Evolutionary conservation across 306 rosid species (phyloP).

Genomic region (Pterocarpus santalinus): DNA sequence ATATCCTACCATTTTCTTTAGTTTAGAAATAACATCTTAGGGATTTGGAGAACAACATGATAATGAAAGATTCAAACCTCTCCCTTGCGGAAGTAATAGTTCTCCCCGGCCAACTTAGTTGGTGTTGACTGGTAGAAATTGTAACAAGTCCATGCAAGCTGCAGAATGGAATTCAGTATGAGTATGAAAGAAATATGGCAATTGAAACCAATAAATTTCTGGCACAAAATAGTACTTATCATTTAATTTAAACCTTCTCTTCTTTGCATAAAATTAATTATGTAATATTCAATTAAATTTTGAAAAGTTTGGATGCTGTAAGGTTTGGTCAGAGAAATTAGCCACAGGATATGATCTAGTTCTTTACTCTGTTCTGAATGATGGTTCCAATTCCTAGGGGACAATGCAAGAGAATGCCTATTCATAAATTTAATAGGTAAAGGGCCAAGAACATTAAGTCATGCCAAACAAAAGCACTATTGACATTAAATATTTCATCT

Average conservation of each 20-base stretch:
- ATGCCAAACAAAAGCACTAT: conserved; percentile 7
- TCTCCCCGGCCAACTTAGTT: conserved; percentile 97
- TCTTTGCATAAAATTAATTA: neutral
- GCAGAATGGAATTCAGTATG: conserved; percentile 25
- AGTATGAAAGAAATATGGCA: conserved; percentile 26
- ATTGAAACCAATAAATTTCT: conserved; percentile 23
- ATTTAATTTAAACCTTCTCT: neutral
- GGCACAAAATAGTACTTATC: conserved; percentile 26
- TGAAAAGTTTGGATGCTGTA: neutral
- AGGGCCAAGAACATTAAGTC: neutral
- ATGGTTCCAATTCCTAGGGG: conserved; percentile 28
- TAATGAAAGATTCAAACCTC: conserved; percentile 68
- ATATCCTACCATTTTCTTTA: conserved; percentile 69
- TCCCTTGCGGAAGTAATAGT: conserved; percentile 76
- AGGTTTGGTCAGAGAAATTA: conserved; percentile 25
- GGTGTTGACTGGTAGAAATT: conserved; percentile 91
- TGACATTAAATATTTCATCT: neutral
- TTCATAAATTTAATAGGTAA: neutral
- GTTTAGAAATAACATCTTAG: conserved; percentile 38
- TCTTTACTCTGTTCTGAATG: conserved; percentile 21
- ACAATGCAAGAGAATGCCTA: neutral
- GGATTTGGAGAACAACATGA: conserved; percentile 29
- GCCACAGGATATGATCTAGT: conserved; percentile 3
- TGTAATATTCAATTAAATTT: conserved; percentile 1
- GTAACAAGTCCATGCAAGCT: conserved; percentile 99